Base-by-base conservation (phyloP, 2,329 filamentous ascomycete species). In the Aureobasidium subglaciale region DNA sequence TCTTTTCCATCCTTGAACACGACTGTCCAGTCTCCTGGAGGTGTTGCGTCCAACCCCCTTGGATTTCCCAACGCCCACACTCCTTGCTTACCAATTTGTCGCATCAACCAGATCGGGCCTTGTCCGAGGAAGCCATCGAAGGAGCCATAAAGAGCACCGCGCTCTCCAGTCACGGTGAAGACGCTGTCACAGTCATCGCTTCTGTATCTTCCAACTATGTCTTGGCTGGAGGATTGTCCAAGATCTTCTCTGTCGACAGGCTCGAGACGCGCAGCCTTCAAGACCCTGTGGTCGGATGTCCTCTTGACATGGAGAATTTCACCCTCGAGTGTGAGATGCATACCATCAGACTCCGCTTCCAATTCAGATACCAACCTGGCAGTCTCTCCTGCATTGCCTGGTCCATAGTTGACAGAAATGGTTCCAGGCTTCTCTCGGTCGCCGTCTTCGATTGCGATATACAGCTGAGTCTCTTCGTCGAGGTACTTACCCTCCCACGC, bases 1-100 rank as follows among this genome's bases (percentile, higher is more conserved):
- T 65, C 63, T 8, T 35, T 35, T 5, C 58, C 45, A 4, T 62
- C 58, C 25, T 57, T 56, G 56, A 75, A 69, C 3, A 69, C 65
- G 1, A 75, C 58, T 0, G 73, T 75, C 73, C 73, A 75, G 49
- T 74, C 67, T 4, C 73, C 72, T 1, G 72, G 73, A 0, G 73
- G 67, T 4, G 68, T 67, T 1, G 71, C 67, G 60, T 76, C 74
- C 56, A 76, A 59, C 10, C 70, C 70, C 42, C 74, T 63, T 4
- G 70, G 70, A 56, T 70, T 71, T 1, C 65, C 63, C 22, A 76
- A 59, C 0, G 59, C 58, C 69, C 71, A 76, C 3, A 75, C 63
- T 5, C 43, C 15, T 59, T 75, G 68, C 30, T 68, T 62, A 2
- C 70, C 72, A 5, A 76, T 54, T 29, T 68, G 67, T 11, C 63